Evolutionary conservation across 345 rosid species (phyloP).

Genomic region (Brassica juncea): DNA sequence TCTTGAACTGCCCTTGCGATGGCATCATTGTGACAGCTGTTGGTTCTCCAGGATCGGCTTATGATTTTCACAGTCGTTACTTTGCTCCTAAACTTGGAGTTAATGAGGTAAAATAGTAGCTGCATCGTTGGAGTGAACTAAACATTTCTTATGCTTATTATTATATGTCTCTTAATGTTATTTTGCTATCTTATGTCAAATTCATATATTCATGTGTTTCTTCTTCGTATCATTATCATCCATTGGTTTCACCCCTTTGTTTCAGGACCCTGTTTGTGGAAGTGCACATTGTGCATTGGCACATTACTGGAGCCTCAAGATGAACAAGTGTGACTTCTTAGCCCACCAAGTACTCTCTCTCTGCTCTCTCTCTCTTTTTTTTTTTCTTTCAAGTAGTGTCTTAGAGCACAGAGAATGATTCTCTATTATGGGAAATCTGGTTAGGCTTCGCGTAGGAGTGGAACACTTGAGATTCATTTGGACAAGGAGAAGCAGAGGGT

Average conservation of each 20-base stretch:
- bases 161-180: neutral
- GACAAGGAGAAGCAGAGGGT: slow-evolving; percentile 59
- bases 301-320: slow-evolving; percentile 67
- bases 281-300: slow-evolving; percentile 81
- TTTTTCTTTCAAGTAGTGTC: neutral
- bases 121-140: slow-evolving; percentile 9
- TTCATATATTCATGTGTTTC: neutral
- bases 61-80: slow-evolving; percentile 68
- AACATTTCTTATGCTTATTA: neutral
- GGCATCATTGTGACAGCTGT: slow-evolving; percentile 63
- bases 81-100: slow-evolving; percentile 68
- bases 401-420: slow-evolving; percentile 1
- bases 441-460: slow-evolving; percentile 74
- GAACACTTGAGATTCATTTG: slow-evolving; percentile 52
- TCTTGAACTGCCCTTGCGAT: slow-evolving; percentile 51
- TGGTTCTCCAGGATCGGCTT: slow-evolving; percentile 57
- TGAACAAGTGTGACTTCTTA: slow-evolving; percentile 57
- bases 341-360: slow-evolving; percentile 58
- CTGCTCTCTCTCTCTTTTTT: neutral
- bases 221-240: neutral
- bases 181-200: neutral
- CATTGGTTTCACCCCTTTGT: neutral
- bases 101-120: slow-evolving; percentile 54
- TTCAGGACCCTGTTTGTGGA: slow-evolving; percentile 83
- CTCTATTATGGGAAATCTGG: neutral